phyloP scores from a whole-genome alignment of 75 land plant species.

The Larix kaempferi region DNA sequence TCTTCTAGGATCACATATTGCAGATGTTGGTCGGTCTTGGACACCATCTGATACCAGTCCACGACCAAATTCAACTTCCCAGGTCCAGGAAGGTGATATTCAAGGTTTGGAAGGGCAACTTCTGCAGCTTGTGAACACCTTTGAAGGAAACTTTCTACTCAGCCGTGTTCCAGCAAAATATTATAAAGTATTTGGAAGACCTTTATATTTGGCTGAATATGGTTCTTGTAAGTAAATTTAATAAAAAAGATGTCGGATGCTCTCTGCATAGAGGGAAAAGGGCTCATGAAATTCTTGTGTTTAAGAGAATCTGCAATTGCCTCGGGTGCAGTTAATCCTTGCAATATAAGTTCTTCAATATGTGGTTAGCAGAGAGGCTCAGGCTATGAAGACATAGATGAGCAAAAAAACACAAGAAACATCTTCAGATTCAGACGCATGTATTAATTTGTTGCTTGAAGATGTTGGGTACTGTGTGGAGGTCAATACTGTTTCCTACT shows the following conservation, averaged over 20 bases:
- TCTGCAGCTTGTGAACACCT: constrained; percentile 56
- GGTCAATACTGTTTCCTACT: too few species aligned
- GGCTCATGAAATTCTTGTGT: constrained; percentile 44
- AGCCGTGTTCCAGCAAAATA: constrained; percentile 75
- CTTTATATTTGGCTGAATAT: constrained; percentile 73
- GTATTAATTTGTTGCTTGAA: constrained; percentile 18
- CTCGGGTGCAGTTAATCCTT: constrained; percentile 8
- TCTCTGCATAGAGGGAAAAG: constrained; percentile 61
- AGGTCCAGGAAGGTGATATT: constrained; percentile 82
- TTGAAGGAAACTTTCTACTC: constrained; percentile 62
- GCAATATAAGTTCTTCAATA: not conserved
- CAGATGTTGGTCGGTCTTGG: too few species aligned
- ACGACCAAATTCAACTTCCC: constrained; percentile 11
- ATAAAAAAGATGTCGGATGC: constrained; percentile 71
- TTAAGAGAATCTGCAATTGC: constrained; percentile 24
- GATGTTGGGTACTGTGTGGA: constrained; percentile 13
- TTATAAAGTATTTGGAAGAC: constrained; percentile 66
- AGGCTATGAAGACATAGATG: too few species aligned
- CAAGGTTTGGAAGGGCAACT: constrained; percentile 80
- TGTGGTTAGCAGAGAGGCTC: not conserved
- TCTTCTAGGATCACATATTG: not conserved
- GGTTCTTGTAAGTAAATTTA: constrained; percentile 65
- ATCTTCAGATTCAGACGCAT: not conserved
- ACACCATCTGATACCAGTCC: too few species aligned
- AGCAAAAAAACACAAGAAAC: not conserved